Evolutionary conservation across 352 stramenopile genomes (phyloP), one percentile per base, ranked within the genome.

Genomic region (Globisporangium rhizosaccharum): DNA sequence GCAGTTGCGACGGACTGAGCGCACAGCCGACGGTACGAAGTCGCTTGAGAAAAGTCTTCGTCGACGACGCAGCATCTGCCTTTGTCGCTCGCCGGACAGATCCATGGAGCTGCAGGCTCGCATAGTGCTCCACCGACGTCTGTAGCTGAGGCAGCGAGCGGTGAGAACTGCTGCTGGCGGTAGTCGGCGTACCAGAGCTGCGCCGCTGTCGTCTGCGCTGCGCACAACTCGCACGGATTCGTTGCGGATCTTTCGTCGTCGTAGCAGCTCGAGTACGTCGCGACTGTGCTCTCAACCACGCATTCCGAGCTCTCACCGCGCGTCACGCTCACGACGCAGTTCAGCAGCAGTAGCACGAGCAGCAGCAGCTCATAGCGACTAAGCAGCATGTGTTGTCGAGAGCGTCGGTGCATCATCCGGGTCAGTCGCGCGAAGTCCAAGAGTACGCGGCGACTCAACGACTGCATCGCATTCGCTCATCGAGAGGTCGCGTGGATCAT

Each of bases 101-200:
- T 48, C 65, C 65, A 68, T 15, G 56, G 14, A 4, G 51, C 37
- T 0, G 65, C 65, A 6, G 56, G 56, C 10, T 71, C 65, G 26
- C 65, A 71, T 25, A 23, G 4, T 14, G 28, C 48, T 7, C 30
- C 20, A 3, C n/a, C 44, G 11, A 14, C 30, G 12, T 23, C 28
- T 14, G 41, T 9, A 45, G 37, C 12, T 4, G 30, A 25, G 5
- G 23, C 25, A 9, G 23, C 7, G 0, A 62, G 56, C 23, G 39
- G 18, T 0, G 18, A 15, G 26, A 62, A 62, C 23, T 25, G 25
- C 3, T 23, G 39, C 30, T 51, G 37, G n/a, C 17, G 30, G 28
- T 66, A 66, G 23, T 53, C 33, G 17, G 53, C 30, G 20, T 66
- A 66, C 60, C 39, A 51, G 15, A 66, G 53, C 30, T 25, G 46